phyloP scores from a whole-genome alignment of 1,284 basidiomycete genomes.

The Leccinum subfulvum region DNA sequence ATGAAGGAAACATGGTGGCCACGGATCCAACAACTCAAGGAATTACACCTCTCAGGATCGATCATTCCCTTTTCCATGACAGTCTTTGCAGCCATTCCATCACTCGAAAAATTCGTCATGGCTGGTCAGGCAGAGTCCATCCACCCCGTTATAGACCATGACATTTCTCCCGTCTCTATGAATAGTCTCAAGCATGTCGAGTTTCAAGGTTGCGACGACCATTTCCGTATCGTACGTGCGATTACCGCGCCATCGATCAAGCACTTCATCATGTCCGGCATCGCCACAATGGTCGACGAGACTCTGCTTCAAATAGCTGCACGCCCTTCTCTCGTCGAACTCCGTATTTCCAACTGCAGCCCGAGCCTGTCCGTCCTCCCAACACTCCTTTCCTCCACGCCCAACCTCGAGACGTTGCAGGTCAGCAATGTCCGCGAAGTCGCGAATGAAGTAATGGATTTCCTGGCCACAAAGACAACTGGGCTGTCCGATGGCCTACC shows the following conservation, averaged over 20 bases:
- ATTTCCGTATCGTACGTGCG: too few species aligned
- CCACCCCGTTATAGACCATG: background rate
- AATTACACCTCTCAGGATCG: conserved; percentile 16
- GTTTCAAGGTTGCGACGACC: background rate
- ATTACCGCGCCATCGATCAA: too few species aligned
- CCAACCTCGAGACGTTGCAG: conserved; percentile 44
- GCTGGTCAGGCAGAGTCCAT: background rate
- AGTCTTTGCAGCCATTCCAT: conserved; percentile 24
- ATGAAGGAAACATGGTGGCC: conserved; percentile 20
- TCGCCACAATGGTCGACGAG: too few species aligned
- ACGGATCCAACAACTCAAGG: conserved; percentile 22
- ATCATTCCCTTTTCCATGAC: conserved; percentile 7
- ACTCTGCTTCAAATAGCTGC: too few species aligned
- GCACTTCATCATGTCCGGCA: too few species aligned
- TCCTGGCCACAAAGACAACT: conserved; percentile 32
- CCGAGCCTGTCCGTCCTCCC: conserved; percentile 30
- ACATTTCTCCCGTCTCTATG: conserved; percentile 10
- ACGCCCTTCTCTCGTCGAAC: conserved; percentile 21
- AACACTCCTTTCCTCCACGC: conserved; percentile 36
- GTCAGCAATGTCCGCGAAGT: conserved; percentile 32
- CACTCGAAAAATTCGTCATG: conserved; percentile 23
- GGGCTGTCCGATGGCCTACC: conserved; percentile 35
- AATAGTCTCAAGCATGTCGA: conserved; percentile 22
- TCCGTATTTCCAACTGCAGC: conserved; percentile 19
- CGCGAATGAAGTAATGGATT: conserved; percentile 42